A percentile compares a stretch with the other conserved stretches of the same genome.
Conservation (phyloP, 2,329 filamentous ascomycete genomes). For the Rutstroemia sp. region DNA sequence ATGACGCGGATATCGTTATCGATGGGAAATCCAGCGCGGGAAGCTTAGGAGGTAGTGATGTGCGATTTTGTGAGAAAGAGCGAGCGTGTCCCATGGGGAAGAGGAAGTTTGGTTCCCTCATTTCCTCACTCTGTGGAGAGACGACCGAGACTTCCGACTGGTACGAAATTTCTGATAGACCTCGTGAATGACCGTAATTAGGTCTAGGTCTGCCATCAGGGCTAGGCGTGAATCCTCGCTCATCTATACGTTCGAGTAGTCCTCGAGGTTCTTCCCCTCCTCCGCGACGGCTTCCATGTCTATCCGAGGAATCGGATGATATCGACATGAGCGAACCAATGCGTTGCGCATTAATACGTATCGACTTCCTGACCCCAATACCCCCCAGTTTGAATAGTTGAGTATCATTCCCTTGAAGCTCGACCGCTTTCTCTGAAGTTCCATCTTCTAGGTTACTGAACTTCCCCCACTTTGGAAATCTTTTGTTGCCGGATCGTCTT, state of each 20-base stretch:
- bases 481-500: not conserved
- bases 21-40: not conserved
- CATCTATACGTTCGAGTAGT: not conserved
- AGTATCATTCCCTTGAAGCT: constrained; percentile 1
- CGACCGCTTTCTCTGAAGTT: not conserved
- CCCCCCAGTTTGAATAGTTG: constrained; percentile 7
- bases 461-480: not conserved
- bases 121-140: too few relatives aligned
- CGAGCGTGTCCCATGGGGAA: too few relatives aligned
- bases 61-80: not conserved
- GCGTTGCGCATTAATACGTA: not conserved
- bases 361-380: not conserved
- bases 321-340: constrained; percentile 1
- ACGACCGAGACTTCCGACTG: too few relatives aligned
- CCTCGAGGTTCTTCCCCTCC: constrained; percentile 1
- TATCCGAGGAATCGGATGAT: not conserved
- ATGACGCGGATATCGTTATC: not conserved
- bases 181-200: not conserved
- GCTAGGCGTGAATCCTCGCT: not conserved
- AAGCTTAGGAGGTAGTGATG: not conserved
- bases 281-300: not conserved
- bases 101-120: too few relatives aligned
- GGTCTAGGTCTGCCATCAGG: not conserved
- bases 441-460: constrained; percentile 4
- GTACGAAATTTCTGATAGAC: not conserved